These are phyloP conservation scores for Cronartium quercuum DNA, from an alignment of 1,284 basidiomycete genomes.

Conservation along the genomic window DNA sequence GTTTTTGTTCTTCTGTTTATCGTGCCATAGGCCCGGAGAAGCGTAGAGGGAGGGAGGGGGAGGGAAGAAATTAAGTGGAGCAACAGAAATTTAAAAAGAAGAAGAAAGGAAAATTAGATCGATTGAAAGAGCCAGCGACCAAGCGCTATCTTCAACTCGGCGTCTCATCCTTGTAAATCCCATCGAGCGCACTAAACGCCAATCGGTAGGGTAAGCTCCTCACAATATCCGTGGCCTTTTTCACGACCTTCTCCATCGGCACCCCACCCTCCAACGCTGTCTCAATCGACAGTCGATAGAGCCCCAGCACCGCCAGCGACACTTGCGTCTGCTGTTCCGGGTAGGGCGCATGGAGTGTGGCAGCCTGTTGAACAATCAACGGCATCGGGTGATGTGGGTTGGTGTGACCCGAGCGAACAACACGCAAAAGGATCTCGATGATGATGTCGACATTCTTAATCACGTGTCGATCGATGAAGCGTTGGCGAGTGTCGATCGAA, in stretches of 20 bases:
- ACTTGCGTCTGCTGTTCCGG: slow-evolving; percentile 84
- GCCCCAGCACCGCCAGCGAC: slow-evolving; percentile 78
- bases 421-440: slow-evolving; percentile 78
- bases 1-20: too few relatives aligned
- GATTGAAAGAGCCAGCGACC: too few relatives aligned
- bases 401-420: slow-evolving; percentile 71
- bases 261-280: slow-evolving; percentile 67
- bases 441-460: slow-evolving; percentile 70
- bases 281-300: slow-evolving; percentile 75
- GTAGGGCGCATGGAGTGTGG: slow-evolving; percentile 68
- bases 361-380: slow-evolving; percentile 45
- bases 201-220: slow-evolving; percentile 61
- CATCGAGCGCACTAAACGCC: slow-evolving; percentile 40
- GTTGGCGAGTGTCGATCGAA: slow-evolving; percentile 65
- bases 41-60: too few relatives aligned
- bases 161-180: slow-evolving; percentile 40
- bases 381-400: slow-evolving; percentile 52
- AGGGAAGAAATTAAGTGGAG: too few relatives aligned
- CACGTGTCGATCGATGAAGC: slow-evolving; percentile 80
- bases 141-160: slow-evolving; percentile 20
- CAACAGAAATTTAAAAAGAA: background rate
- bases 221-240: slow-evolving; percentile 78
- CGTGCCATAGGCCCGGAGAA: too few relatives aligned
- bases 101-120: background rate
- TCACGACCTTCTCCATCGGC: slow-evolving; percentile 64